These are phyloP conservation scores for Rhodocollybia butyracea DNA, from an alignment of 768 basidiomycete species.

Conservation along the genomic window DNA sequence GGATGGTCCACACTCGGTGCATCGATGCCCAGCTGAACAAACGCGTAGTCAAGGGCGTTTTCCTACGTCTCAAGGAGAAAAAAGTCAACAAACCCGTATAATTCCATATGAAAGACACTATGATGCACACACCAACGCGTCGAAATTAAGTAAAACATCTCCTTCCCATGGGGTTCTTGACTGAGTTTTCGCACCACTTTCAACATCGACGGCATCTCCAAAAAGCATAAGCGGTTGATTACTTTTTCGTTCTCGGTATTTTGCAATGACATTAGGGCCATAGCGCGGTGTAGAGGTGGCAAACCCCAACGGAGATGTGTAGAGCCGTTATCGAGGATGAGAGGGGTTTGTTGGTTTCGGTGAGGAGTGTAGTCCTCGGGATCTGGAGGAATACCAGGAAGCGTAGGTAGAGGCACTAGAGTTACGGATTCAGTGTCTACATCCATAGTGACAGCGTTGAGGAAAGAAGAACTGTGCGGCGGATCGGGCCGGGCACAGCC, in stretches of 20 bases:
- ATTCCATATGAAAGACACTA: not conserved
- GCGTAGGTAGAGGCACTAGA: slow-evolving; percentile 11
- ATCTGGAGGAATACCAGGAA: slow-evolving; percentile 28
- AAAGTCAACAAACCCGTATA: not conserved
- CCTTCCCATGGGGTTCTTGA: slow-evolving; percentile 89
- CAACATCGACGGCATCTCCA: slow-evolving; percentile 83
- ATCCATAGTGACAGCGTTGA: not conserved
- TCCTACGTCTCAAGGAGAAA: slow-evolving; percentile 57
- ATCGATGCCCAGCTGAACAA: slow-evolving; percentile 83
- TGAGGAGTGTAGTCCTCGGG: slow-evolving; percentile 50
- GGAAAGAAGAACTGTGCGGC: not conserved
- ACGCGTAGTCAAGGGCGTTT: slow-evolving; percentile 89
- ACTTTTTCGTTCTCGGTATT: slow-evolving; percentile 86
- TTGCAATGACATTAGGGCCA: slow-evolving; percentile 71
- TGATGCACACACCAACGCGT: slow-evolving; percentile 69
- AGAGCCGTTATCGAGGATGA: slow-evolving; percentile 90
- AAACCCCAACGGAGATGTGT: slow-evolving; percentile 84
- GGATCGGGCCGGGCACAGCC: not conserved
- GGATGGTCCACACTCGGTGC: slow-evolving; percentile 77
- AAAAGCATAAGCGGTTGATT: slow-evolving; percentile 85
- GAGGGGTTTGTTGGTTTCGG: slow-evolving; percentile 51
- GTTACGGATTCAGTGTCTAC: not conserved
- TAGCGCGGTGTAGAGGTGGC: slow-evolving; percentile 55
- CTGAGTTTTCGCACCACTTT: slow-evolving; percentile 79
- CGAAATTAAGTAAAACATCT: slow-evolving; percentile 87